These are phyloP conservation scores for Mercurialis annua DNA, from an alignment of 345 rosid genomes.

Conservation along the genomic window DNA sequence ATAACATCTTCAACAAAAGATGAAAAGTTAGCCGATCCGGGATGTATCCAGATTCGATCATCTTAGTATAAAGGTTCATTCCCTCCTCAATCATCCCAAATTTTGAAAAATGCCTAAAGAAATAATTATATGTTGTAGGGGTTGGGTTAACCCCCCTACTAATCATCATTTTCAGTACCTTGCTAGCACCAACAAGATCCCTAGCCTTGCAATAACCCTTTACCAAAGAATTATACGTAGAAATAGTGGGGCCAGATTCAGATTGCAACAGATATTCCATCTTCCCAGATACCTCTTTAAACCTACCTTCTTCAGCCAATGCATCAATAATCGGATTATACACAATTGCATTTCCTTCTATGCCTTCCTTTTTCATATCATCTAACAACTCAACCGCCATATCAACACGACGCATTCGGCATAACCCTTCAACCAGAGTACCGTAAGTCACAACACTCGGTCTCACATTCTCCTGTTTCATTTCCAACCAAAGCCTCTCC, in stretches of 20 bases:
- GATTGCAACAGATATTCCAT: conserved; percentile 62
- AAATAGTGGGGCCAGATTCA: conserved; percentile 63
- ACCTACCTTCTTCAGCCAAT: conserved; percentile 67
- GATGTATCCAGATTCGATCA: conserved; percentile 67
- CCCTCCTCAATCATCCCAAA: conserved; percentile 62
- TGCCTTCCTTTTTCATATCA: conserved; percentile 62
- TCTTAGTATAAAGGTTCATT: conserved; percentile 69
- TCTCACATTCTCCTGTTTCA: conserved; percentile 50
- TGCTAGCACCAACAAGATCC: conserved; percentile 66
- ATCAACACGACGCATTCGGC: conserved; percentile 61
- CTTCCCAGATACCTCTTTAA: conserved; percentile 62
- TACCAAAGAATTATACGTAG: conserved; percentile 76
- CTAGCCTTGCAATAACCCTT: conserved; percentile 74
- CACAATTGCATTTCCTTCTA: conserved; percentile 51
- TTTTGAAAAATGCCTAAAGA: conserved; percentile 61
- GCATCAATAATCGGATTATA: conserved; percentile 78
- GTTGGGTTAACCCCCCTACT: conserved; percentile 63
- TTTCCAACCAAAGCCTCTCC: conserved; percentile 66
- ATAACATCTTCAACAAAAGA: conserved; percentile 74
- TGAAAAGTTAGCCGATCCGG: conserved; percentile 71
- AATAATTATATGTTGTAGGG: conserved; percentile 66
- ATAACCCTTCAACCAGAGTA: conserved; percentile 79
- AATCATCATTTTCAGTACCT: conserved; percentile 73
- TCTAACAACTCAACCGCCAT: conserved; percentile 59
- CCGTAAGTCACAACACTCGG: conserved; percentile 73